Evolutionary conservation across 1,284 basidiomycete genomes (phyloP), one percentile per base, ranked within the genome.

Genomic region (Cutaneotrichosporon daszewskae): DNA sequence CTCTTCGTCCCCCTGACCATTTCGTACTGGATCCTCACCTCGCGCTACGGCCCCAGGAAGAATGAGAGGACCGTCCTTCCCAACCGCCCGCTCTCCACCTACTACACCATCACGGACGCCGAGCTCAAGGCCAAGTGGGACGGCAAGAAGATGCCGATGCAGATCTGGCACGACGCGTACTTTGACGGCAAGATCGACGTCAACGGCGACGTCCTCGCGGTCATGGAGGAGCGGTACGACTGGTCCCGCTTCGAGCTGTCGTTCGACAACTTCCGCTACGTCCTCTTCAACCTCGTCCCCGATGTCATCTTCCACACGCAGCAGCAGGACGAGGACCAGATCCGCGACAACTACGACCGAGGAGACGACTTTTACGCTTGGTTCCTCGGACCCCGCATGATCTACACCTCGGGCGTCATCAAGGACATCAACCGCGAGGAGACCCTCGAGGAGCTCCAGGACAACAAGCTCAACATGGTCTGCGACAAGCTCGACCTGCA

Each of bases 131-230:
- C 77, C 22, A 77, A 83, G 58, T 96, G 91, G 75, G 73, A 81
- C 39, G 69, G 59, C 69, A 83, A 84, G 68, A 97, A 96, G 74
- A 96, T 98, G 54, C 92, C 92, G 37, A 95, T 96, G 84, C 91
- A 98, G 74, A 74, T 87, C 55, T 95, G 96, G 78, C 85, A 98
- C 69, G 95, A 98, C 75, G 87, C 89, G 53, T 98, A 87, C 76
- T 97, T 99, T 72, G 91, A 94, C 50, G 84, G 84, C 53, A 96
- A 96, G 76, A 82, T 94, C 52, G 90, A 97, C 53, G 85, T 97
- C 69, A 97, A 96, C 51, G 90, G 90, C 83, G 91, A 97, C 65
- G 83, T 97, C 39, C 77, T 97, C 56, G 90, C 96, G 36, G 80
- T 89, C 43, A 76, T 98, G 75, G 95, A 98, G 72, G 83, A 87